Evolutionary conservation across 164 flowering plant species (phyloP), one percentile per base, ranked within the genome.

Genomic region (Stephania yunnanensis): DNA sequence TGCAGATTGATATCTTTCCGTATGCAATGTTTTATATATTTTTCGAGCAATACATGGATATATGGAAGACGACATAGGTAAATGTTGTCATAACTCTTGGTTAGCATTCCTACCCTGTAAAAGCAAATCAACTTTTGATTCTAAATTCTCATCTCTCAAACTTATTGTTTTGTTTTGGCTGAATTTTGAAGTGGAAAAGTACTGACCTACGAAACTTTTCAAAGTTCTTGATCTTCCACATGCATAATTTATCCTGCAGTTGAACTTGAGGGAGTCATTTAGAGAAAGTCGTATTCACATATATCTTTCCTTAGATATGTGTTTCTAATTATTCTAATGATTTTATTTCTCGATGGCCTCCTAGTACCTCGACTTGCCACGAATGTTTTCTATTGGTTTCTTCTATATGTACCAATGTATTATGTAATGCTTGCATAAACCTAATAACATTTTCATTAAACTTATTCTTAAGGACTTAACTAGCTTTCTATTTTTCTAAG

Each of bases 1-100:
- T 89, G 89, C 97, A 96, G 99, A 96, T 96, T 61, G 86, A 96
- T 58, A 82, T 96, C 42, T 96, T 90, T 74, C 99, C 99, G 6
- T 96, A 96, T 82, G 89, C 99, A 7, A 97, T 96, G 20, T 94
- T 89, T 75, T 94, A 96, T 79, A 92, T 90, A 83, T 96, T 87
- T 80, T 96, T 96, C 79, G 99, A 96, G 85, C 99, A 96, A 84
- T 96, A 96, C 81, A 89, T 96, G 75, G 85, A 87, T 73, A 96
- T 96, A 79, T 96, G 99, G 99, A 90, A 76, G 80, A 96, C 95
- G 46, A 98, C 97, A 64, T 73, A 92, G 81, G 89, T 94, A 87
- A 91, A 87, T 86, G 87, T 96, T 71, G 87, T 93, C 46, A 87
- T 92, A 75, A 97, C 98, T 77, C 86, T 92, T 72, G 99, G 98